A percentile compares a stretch with the other conserved stretches of the same genome.
These are phyloP conservation scores for Phytophthora tubulina DNA, from an alignment of 352 stramenopile genomes.

Conservation along the genomic window DNA sequence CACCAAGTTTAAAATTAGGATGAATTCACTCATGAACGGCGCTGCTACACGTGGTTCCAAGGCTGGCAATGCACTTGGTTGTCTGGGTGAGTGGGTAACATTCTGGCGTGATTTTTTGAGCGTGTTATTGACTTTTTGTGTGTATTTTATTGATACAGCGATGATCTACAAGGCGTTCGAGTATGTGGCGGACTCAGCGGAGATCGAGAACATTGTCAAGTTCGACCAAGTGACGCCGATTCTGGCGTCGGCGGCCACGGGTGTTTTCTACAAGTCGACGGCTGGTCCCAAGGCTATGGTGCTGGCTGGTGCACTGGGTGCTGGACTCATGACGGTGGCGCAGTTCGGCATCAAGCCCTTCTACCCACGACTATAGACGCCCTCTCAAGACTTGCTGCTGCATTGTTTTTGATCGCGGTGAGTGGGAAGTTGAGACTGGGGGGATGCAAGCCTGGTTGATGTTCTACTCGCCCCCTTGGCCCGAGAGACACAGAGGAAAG, in stretches of 20 bases:
- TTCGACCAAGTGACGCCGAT: slow-evolving; percentile 89
- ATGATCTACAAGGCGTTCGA: slow-evolving; percentile 92
- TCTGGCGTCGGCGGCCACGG: slow-evolving; percentile 81
- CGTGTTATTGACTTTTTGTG: slow-evolving; percentile 24
- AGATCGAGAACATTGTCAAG: slow-evolving; percentile 86
- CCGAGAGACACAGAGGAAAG: background rate
- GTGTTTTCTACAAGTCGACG: slow-evolving; percentile 90
- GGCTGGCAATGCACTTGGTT: slow-evolving; percentile 84
- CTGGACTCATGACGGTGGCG: slow-evolving; percentile 84
- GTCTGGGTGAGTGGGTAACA: slow-evolving; percentile 60
- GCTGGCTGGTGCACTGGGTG: slow-evolving; percentile 79
- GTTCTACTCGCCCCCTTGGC: background rate
- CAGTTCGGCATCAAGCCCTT: slow-evolving; percentile 90
- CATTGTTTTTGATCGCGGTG: slow-evolving; percentile 20
- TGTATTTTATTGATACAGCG: slow-evolving; percentile 45
- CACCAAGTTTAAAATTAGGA: slow-evolving; percentile 90
- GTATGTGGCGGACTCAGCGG: slow-evolving; percentile 78
- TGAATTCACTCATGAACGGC: slow-evolving; percentile 91
- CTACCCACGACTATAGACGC: slow-evolving; percentile 77
- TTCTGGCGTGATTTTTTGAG: background rate
- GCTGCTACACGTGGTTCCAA: slow-evolving; percentile 84
- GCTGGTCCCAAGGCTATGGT: slow-evolving; percentile 86
- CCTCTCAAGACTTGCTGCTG: slow-evolving; percentile 25
- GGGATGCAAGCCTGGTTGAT: slow-evolving; percentile 5
- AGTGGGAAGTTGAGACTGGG: slow-evolving; percentile 1